These are phyloP conservation scores for Yamadazyma ubonensis DNA, from an alignment of 805 yeast species.

Conservation along the genomic window DNA sequence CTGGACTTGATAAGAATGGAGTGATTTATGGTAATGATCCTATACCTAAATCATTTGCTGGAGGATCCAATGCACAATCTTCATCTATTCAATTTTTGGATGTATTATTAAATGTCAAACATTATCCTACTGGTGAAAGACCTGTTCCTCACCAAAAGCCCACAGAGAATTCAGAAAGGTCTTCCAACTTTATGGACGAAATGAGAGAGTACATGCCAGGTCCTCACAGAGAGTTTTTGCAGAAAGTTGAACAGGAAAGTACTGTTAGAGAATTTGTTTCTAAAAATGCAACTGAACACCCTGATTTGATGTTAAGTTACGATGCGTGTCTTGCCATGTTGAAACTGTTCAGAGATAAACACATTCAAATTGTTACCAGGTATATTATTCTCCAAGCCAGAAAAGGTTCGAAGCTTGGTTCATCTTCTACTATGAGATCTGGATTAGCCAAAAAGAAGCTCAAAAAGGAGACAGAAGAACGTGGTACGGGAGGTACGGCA, in stretches of 20 bases:
- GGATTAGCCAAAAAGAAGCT: slow-evolving; percentile 56
- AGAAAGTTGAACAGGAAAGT: slow-evolving; percentile 55
- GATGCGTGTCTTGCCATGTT: slow-evolving; percentile 90
- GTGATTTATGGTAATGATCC: slow-evolving; percentile 70
- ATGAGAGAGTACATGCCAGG: slow-evolving; percentile 93
- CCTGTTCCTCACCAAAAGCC: slow-evolving; percentile 20
- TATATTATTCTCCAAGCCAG: slow-evolving; percentile 81
- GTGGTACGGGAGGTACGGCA: slow-evolving; percentile 95
- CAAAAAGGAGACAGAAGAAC: slow-evolving; percentile 50
- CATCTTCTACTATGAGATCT: slow-evolving; percentile 59
- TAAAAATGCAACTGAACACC: slow-evolving; percentile 31
- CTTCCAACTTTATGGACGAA: slow-evolving; percentile 60
- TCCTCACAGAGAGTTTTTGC: slow-evolving; percentile 72
- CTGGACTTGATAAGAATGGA: slow-evolving; percentile 71
- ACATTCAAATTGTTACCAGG: slow-evolving; percentile 87
- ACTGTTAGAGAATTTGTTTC: slow-evolving; percentile 65
- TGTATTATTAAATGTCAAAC: slow-evolving; percentile 70
- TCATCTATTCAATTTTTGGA: slow-evolving; percentile 87
- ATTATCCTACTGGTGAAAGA: slow-evolving; percentile 71
- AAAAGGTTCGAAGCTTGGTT: slow-evolving; percentile 50
- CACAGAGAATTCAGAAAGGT: slow-evolving; percentile 17
- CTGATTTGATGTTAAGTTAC: slow-evolving; percentile 67
- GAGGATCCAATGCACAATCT: slow-evolving; percentile 94
- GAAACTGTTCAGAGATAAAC: slow-evolving; percentile 86
- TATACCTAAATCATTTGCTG: slow-evolving; percentile 59